phyloP scores from a whole-genome alignment of 2,329 filamentous ascomycete genomes.

The Penicillium sp. region DNA sequence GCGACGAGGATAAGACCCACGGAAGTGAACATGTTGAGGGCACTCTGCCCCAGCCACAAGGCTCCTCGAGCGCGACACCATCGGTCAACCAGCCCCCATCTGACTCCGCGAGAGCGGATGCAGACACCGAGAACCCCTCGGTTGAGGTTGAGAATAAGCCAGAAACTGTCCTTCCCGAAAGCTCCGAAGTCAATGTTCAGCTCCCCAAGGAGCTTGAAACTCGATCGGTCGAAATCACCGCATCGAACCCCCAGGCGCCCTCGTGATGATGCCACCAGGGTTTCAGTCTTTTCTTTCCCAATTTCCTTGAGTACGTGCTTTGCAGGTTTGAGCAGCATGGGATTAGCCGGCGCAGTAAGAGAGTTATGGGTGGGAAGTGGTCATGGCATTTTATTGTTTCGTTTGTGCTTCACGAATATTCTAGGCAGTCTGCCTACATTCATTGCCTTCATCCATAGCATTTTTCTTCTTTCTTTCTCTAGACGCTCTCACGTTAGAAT shows the following conservation, averaged over 20 bases:
- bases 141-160: neutral
- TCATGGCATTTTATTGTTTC: conserved; percentile 3
- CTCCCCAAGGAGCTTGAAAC: conserved; percentile 35
- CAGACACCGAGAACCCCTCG: neutral
- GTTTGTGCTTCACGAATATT: neutral
- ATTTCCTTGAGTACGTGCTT: conserved; percentile 2
- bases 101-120: conserved; percentile 2
- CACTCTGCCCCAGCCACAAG: conserved; percentile 18
- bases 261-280: conserved; percentile 18
- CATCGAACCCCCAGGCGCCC: conserved; percentile 25
- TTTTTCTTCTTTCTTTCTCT: conserved; percentile 3
- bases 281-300: conserved; percentile 4
- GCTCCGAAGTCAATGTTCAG: conserved; percentile 16
- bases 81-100: conserved; percentile 12
- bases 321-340: conserved; percentile 10
- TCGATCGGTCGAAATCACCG: conserved; percentile 33
- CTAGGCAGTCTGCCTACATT: conserved; percentile 6
- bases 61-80: conserved; percentile 21
- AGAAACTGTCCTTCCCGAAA: neutral
- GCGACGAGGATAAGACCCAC: conserved; percentile 52
- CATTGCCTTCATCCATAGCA: conserved; percentile 9
- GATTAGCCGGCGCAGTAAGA: conserved; percentile 22
- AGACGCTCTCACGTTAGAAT: too few relatives aligned
- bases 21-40: conserved; percentile 38
- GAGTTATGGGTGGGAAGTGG: neutral